phyloP scores from a whole-genome alignment of 2,329 filamentous ascomycete genomes.

The Colletotrichum musae region DNA sequence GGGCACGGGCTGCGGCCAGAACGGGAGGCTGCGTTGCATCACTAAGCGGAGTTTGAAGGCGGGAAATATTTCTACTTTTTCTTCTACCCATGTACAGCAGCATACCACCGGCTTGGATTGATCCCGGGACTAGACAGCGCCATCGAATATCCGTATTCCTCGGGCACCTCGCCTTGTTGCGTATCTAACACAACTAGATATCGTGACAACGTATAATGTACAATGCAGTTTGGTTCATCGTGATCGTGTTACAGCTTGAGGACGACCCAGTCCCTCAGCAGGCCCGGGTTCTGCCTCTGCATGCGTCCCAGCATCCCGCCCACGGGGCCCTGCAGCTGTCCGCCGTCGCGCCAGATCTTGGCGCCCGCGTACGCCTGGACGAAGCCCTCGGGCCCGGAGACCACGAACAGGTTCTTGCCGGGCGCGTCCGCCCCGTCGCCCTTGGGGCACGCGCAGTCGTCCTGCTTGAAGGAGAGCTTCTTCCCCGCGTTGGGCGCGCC shows the following conservation, averaged over 20 bases:
- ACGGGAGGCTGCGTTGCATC: constrained; percentile 34
- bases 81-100: constrained; percentile 27
- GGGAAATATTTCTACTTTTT: constrained; percentile 3
- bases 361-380: constrained; percentile 84
- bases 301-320: constrained; percentile 77
- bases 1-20: constrained; percentile 10
- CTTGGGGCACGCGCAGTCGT: constrained; percentile 46
- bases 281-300: constrained; percentile 58
- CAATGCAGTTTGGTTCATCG: background rate
- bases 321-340: constrained; percentile 81
- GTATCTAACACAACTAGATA: background rate
- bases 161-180: constrained; percentile 3
- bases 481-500: constrained; percentile 39
- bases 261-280: constrained; percentile 64
- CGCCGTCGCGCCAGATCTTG: constrained; percentile 81
- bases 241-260: constrained; percentile 61
- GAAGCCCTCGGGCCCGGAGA: constrained; percentile 94
- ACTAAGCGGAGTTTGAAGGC: constrained; percentile 30
- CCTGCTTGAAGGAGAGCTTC: constrained; percentile 8
- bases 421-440: constrained; percentile 32
- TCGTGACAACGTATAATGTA: background rate
- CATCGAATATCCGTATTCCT: constrained; percentile 36
- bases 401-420: constrained; percentile 78
- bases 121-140: constrained; percentile 41
- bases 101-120: constrained; percentile 35